Evolutionary conservation across 768 basidiomycete genomes (phyloP), one percentile per base, ranked within the genome.

Genomic region (Rhizopogon vesiculosus): DNA sequence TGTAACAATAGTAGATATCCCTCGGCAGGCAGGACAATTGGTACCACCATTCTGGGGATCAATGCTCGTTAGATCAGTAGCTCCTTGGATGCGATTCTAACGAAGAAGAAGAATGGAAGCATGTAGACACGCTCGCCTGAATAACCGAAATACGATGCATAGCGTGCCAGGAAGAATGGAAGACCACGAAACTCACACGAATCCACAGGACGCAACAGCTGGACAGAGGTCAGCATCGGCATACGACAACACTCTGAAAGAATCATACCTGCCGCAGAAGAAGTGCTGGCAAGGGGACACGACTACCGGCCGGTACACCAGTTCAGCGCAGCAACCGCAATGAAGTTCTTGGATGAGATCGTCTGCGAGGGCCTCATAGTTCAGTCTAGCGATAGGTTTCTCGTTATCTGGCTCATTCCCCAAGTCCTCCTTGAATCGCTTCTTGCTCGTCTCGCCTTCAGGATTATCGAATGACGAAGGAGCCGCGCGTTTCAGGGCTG

Each of bases 231-330:
- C 84, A 93, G 69, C 82, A 87, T 59, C 19, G 43, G 53, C 29
- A 46, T 39, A 45, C 8, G 8, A 2, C 15, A 2, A 33, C 49
- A 3, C 51, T 50, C 42, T 48, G 42, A 7, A 45, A 9, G 13
- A 38, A 48, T 62, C 73, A 56, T 70, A 91, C 89, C 91, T 91
- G 69, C 91, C 91, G 64, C 91, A 93, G 66, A 92, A 93, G 77
- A 89, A 91, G 76, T 93, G 91, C 62, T 92, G 89, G 68, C 91
- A 93, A 31, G 91, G 91, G 38, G 80, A 77, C 51, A 93, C 88
- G 29, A 91, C 74, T 15, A 93, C 91, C 3, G 91, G 91, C 57
- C 82, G 77, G 70, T 93, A 91, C 56, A 89, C 85, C 42, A 93
- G 76, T 56, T 83, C 91, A 16, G 89, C 80, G 69, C 91, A 93